A percentile compares a stretch with the other conserved stretches of the same genome.
phyloP scores from a whole-genome alignment of 2,329 filamentous ascomycete genomes.

The Thelonectria blattea region DNA sequence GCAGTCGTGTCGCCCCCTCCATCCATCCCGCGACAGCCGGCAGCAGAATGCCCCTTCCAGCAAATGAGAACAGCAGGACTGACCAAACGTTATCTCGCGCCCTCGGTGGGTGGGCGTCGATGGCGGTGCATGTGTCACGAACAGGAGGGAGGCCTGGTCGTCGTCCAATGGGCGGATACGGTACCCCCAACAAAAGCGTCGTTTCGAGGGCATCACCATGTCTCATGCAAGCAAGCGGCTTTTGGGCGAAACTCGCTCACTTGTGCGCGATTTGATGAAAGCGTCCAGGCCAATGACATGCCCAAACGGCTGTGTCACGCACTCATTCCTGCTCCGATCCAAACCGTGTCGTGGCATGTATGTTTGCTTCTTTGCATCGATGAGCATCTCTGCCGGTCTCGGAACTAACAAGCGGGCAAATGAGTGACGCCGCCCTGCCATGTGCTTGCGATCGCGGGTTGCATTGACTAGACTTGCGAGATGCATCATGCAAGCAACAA shows the following conservation, averaged over 20 bases:
- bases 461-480: background rate
- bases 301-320: no score
- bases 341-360: background rate
- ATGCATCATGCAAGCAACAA: background rate
- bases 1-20: background rate
- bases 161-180: background rate
- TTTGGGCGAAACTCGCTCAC: background rate
- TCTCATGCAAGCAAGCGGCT: background rate
- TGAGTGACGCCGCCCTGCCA: background rate
- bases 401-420: background rate
- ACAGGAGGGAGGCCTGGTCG: background rate
- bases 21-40: slow-evolving; percentile 13
- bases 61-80: background rate
- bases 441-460: background rate
- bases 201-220: background rate
- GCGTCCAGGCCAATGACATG: background rate
- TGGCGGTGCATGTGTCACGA: background rate
- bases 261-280: background rate
- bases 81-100: background rate
- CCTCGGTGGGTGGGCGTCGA: background rate
- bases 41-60: background rate
- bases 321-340: background rate
- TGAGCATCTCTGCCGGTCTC: background rate
- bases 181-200: background rate
- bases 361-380: background rate